These are phyloP conservation scores for Fraxinus americana DNA, from an alignment of 257 asterid genomes.

Conservation along the genomic window DNA sequence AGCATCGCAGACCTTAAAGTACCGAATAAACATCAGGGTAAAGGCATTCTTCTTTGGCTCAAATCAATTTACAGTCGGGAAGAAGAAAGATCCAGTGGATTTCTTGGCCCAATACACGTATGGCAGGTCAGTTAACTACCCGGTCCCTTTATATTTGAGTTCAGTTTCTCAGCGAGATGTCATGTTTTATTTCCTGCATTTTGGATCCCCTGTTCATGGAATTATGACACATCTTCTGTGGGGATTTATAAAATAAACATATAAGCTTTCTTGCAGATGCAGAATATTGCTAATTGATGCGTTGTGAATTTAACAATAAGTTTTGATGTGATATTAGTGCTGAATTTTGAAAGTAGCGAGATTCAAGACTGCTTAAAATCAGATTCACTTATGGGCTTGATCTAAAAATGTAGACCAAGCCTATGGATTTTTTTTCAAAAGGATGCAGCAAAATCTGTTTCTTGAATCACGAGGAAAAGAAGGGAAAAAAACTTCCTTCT, in stretches of 20 bases:
- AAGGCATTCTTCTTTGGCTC: conserved; percentile 67
- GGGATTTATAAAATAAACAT: background rate
- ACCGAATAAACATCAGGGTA: conserved; percentile 48
- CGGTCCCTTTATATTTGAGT: background rate
- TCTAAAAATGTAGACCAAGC: background rate
- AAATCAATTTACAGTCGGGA: conserved; percentile 62
- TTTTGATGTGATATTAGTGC: background rate
- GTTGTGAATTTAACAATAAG: background rate
- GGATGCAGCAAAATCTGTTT: background rate
- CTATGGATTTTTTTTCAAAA: background rate
- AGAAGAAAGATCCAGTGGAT: conserved; percentile 60
- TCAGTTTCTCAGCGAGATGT: background rate
- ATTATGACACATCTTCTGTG: background rate
- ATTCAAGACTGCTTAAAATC: background rate
- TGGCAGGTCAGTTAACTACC: conserved; percentile 86
- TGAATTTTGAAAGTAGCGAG: background rate
- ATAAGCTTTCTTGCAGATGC: background rate
- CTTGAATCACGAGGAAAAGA: background rate
- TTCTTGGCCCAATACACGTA: conserved; percentile 83
- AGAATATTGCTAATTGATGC: background rate
- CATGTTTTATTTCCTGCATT: background rate
- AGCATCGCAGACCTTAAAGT: conserved; percentile 71
- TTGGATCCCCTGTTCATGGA: background rate
- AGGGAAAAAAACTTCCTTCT: background rate
- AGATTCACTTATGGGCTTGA: background rate